phyloP scores from a whole-genome alignment of 345 rosid species.

The Camelina hispida region DNA sequence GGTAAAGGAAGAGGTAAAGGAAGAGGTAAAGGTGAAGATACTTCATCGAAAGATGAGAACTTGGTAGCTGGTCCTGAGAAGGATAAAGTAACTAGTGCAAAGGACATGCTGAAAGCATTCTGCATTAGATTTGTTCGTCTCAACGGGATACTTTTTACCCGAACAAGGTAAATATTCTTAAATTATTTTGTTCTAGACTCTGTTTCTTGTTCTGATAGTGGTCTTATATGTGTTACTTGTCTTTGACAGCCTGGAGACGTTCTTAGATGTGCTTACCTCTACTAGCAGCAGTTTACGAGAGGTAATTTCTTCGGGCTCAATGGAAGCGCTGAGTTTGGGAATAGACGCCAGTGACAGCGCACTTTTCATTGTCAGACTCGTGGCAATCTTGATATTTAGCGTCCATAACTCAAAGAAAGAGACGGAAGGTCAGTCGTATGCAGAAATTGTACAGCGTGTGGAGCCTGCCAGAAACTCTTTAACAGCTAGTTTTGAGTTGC shows the following conservation, averaged over 20 bases:
- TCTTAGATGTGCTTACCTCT: conserved; percentile 68
- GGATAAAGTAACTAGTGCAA: conserved; percentile 53
- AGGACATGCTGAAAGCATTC: conserved; percentile 62
- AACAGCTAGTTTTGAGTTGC: conserved; percentile 77
- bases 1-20: conserved; percentile 74
- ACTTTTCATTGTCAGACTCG: conserved; percentile 69
- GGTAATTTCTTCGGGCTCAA: conserved; percentile 69
- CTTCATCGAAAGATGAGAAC: conserved; percentile 54
- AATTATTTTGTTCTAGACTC: conserved; percentile 9
- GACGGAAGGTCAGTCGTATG: conserved; percentile 82
- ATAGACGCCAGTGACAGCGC: conserved; percentile 68
- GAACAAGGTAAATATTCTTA: conserved; percentile 66
- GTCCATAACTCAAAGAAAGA: conserved; percentile 75
- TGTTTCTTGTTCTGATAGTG: conserved; percentile 2
- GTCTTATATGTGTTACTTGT: conserved; percentile 21
- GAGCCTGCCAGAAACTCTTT: conserved; percentile 82
- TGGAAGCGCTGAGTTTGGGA: conserved; percentile 72
- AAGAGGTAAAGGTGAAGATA: conserved; percentile 64
- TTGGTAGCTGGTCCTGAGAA: conserved; percentile 51
- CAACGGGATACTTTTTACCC: conserved; percentile 94
- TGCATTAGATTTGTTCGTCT: conserved; percentile 84
- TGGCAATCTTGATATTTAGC: conserved; percentile 74
- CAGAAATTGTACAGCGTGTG: conserved; percentile 91
- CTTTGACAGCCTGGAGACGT: conserved; percentile 83
- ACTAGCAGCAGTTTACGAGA: conserved; percentile 67